These are phyloP conservation scores for Fusarium graminum DNA, from an alignment of 2,329 filamentous ascomycete species.

Conservation along the genomic window DNA sequence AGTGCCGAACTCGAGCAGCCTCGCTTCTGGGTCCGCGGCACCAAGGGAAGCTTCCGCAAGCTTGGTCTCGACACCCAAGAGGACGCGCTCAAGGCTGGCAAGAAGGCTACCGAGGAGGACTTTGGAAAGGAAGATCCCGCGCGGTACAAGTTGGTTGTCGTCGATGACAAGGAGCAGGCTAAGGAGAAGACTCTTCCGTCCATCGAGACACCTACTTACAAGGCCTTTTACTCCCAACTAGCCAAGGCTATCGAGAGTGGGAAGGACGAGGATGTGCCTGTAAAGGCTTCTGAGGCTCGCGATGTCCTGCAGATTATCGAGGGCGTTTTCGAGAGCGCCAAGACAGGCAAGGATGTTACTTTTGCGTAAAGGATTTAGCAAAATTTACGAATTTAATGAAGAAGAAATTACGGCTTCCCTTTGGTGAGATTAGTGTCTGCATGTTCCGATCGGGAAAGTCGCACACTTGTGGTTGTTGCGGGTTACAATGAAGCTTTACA, in stretches of 20 bases:
- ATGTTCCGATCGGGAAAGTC: too few relatives aligned
- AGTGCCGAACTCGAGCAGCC: constrained; percentile 77
- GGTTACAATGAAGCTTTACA: too few relatives aligned
- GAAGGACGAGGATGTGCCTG: constrained; percentile 64
- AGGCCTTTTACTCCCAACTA: constrained; percentile 72
- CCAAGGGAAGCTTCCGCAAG: constrained; percentile 82
- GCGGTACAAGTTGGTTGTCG: constrained; percentile 70
- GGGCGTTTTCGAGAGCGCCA: constrained; percentile 64
- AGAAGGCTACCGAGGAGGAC: constrained; percentile 69
- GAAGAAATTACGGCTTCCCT: neutral
- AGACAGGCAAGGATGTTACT: constrained; percentile 60
- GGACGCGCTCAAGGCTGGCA: constrained; percentile 75
- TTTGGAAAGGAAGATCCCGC: constrained; percentile 75
- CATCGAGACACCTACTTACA: constrained; percentile 75
- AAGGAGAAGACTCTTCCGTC: constrained; percentile 67
- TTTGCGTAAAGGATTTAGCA: constrained; percentile 44
- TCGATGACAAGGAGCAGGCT: constrained; percentile 65
- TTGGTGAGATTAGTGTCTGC: too few relatives aligned
- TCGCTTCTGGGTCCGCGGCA: constrained; percentile 82
- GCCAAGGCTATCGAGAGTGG: constrained; percentile 63
- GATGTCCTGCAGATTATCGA: constrained; percentile 68
- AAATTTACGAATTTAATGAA: constrained; percentile 33
- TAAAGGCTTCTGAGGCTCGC: constrained; percentile 65
- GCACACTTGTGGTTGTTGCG: too few relatives aligned
- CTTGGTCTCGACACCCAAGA: constrained; percentile 79